These are phyloP conservation scores for Paramecium biaurelia DNA, from an alignment of 73 alveolate genomes.

Conservation along the genomic window DNA sequence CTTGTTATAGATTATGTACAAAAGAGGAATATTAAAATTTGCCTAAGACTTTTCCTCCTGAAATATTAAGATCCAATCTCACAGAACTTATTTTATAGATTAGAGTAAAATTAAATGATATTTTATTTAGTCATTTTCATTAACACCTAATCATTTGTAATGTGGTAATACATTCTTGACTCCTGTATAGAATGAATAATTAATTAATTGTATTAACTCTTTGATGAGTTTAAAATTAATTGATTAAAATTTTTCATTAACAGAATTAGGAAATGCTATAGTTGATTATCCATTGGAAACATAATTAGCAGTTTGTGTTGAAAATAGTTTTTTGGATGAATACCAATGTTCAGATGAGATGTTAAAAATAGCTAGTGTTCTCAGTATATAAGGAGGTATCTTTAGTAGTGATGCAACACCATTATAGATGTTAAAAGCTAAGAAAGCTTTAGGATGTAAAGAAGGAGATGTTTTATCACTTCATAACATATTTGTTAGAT, in stretches of 20 bases:
- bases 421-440: conserved; percentile 79
- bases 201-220: background rate
- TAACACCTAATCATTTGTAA: conserved; percentile 4
- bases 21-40: conserved; percentile 75
- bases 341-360: conserved; percentile 91
- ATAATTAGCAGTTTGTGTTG: conserved; percentile 80
- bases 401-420: conserved; percentile 72
- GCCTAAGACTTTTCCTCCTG: conserved; percentile 77
- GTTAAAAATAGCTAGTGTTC: conserved; percentile 82
- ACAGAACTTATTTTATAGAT: conserved; percentile 77
- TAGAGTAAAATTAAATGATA: background rate
- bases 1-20: conserved; percentile 80
- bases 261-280: conserved; percentile 54
- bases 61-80: conserved; percentile 83
- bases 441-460: conserved; percentile 88
- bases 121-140: background rate
- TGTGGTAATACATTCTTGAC: background rate
- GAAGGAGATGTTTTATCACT: conserved; percentile 95
- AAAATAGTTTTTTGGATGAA: conserved; percentile 85
- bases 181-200: background rate
- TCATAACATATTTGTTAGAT: conserved; percentile 77
- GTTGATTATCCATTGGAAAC: conserved; percentile 95
- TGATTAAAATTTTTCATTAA: background rate
- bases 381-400: conserved; percentile 71
- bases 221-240: conserved; percentile 9